Conservation (phyloP, 2,329 filamentous ascomycete species). For the Hymenoscyphus albidus region DNA sequence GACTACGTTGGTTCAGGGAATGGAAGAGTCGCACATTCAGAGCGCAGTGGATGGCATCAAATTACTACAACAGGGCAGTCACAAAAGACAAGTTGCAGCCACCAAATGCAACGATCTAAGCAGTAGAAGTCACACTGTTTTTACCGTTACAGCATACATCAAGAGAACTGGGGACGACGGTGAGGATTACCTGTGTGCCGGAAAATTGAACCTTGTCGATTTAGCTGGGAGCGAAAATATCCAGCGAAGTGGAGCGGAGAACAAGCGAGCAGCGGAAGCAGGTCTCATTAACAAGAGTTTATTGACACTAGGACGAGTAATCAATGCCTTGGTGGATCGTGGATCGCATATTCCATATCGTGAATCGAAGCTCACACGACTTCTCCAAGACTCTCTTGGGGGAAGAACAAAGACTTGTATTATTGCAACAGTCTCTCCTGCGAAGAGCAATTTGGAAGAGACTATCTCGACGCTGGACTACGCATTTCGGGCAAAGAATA, state of each 20-base stretch:
- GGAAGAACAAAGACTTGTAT: conserved; percentile 98
- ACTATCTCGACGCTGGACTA: conserved; percentile 98
- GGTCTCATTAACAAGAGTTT: conserved; percentile 98
- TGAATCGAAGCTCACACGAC: conserved; percentile 91
- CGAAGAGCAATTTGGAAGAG: conserved; percentile 92
- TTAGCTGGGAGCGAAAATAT: conserved; percentile 97
- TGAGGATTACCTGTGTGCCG: conserved; percentile 84
- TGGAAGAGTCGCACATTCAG: conserved; percentile 95
- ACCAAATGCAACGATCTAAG: conserved; percentile 99
- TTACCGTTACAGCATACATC: conserved; percentile 89
- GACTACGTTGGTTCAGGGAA: conserved; percentile 87
- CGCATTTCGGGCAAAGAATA: conserved; percentile 96
- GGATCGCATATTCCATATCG: conserved; percentile 84
- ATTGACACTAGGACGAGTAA: conserved; percentile 89
- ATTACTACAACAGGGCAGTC: conserved; percentile 80
- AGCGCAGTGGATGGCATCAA: conserved; percentile 81
- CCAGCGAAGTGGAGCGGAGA: conserved; percentile 92
- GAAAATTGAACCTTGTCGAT: conserved; percentile 95
- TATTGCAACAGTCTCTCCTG: conserved; percentile 92
- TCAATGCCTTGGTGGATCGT: conserved; percentile 92
- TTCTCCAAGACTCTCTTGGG: conserved; percentile 94
- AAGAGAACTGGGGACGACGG: conserved; percentile 78
- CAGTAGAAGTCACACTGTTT: conserved; percentile 94
- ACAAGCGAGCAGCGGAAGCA: conserved; percentile 93
- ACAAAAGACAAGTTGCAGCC: conserved; percentile 95